These are phyloP conservation scores for Pichia sp. DNA, from an alignment of 1,139 yeast species.

Conservation along the genomic window DNA sequence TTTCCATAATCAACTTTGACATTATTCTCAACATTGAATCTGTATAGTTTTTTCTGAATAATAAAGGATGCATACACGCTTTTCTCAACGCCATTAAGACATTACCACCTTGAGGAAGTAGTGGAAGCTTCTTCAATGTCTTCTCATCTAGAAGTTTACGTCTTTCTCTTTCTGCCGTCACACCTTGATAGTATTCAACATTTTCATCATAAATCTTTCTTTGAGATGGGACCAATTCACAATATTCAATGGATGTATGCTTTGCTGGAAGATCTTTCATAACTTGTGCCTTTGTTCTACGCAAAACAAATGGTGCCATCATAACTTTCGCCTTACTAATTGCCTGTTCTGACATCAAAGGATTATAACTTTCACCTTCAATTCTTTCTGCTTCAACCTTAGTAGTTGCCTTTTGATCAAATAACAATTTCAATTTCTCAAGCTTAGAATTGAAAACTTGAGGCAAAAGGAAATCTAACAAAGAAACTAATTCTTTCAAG, in stretches of 20 bases:
- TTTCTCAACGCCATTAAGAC: constrained; percentile 70
- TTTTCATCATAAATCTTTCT: constrained; percentile 48
- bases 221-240: constrained; percentile 57
- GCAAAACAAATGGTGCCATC: constrained; percentile 97
- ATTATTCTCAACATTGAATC: constrained; percentile 56
- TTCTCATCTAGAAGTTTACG: constrained; percentile 41
- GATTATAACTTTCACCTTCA: constrained; percentile 54
- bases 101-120: constrained; percentile 41
- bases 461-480: constrained; percentile 89
- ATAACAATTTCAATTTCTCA: constrained; percentile 78
- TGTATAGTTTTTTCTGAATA: constrained; percentile 60
- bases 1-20: constrained; percentile 78
- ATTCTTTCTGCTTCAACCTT: constrained; percentile 32
- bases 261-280: constrained; percentile 84
- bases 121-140: constrained; percentile 34
- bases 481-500: constrained; percentile 82
- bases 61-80: constrained; percentile 72
- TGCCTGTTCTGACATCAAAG: constrained; percentile 86
- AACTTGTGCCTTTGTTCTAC: constrained; percentile 92
- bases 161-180: constrained; percentile 47
- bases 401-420: constrained; percentile 81
- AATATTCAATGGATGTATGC: constrained; percentile 57
- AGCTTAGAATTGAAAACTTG: constrained; percentile 74
- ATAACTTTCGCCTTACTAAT: constrained; percentile 90
- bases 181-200: too few species aligned